These are phyloP conservation scores for Lojkania enalia DNA, from an alignment of 2,329 filamentous ascomycete species.

Conservation along the genomic window DNA sequence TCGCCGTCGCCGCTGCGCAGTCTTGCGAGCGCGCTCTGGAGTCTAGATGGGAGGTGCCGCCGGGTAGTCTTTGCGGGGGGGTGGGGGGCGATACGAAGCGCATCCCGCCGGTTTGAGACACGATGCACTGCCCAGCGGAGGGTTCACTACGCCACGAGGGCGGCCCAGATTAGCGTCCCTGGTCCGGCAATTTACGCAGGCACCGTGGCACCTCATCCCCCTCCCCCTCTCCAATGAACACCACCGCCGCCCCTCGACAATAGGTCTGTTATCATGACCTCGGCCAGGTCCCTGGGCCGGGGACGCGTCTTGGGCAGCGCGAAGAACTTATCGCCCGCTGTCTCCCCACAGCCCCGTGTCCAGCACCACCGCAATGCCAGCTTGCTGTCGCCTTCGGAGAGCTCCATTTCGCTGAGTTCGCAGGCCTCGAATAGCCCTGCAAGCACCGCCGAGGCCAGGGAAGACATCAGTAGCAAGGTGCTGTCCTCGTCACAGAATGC, in stretches of 20 bases:
- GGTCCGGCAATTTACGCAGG: conserved; percentile 8
- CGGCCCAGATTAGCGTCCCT: conserved; percentile 12
- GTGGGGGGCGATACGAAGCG: no score
- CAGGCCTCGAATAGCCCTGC: conserved; percentile 72
- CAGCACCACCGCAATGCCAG: conserved; percentile 49
- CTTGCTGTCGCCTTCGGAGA: conserved; percentile 66
- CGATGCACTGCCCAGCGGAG: no score
- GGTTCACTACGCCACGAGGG: no score
- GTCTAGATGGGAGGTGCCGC: no score
- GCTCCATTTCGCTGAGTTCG: conserved; percentile 77
- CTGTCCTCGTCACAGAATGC: conserved; percentile 66
- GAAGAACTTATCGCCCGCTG: conserved; percentile 73
- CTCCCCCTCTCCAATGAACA: conserved; percentile 20
- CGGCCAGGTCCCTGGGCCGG: conserved; percentile 75
- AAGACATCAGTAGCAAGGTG: conserved; percentile 81
- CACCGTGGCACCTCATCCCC: conserved; percentile 1
- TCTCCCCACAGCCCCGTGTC: conserved; percentile 42
- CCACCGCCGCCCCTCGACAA: conserved; percentile 22
- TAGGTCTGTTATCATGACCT: conserved; percentile 40
- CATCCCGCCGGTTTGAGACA: no score
- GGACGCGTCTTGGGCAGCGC: conserved; percentile 88
- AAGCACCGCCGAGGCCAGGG: conserved; percentile 65
- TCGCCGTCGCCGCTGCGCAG: no score
- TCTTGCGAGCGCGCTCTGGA: no score
- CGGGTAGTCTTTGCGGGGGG: no score